Conservation (phyloP, 805 yeast genomes). For the Saccharomycopsis malanga region DNA sequence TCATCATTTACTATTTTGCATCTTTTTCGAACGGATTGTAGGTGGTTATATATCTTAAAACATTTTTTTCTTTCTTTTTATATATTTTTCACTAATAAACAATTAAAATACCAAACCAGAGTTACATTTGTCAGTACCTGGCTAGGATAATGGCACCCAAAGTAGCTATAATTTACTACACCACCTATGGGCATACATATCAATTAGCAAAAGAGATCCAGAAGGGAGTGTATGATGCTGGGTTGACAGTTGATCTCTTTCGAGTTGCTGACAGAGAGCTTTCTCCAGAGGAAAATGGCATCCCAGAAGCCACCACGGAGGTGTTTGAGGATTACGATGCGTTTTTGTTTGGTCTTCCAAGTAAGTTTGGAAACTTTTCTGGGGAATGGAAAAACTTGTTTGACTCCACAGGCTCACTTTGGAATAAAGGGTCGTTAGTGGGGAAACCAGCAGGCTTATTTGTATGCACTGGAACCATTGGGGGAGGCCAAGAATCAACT, state of each 20-base stretch:
- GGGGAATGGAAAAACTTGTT: slow-evolving; percentile 72
- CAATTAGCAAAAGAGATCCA: slow-evolving; percentile 58
- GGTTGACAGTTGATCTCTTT: slow-evolving; percentile 58
- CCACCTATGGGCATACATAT: slow-evolving; percentile 71
- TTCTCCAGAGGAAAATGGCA: slow-evolving; percentile 22
- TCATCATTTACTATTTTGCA: neutral
- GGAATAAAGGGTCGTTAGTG: slow-evolving; percentile 66
- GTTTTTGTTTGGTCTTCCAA: slow-evolving; percentile 76
- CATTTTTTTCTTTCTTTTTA: too few species aligned
- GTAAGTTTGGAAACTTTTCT: slow-evolving; percentile 77
- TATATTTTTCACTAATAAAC: slow-evolving; percentile 33
- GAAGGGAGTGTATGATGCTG: slow-evolving; percentile 63
- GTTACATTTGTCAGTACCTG: neutral
- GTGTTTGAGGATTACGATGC: slow-evolving; percentile 65
- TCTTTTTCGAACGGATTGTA: neutral
- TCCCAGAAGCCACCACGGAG: slow-evolving; percentile 58
- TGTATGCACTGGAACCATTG: slow-evolving; percentile 63
- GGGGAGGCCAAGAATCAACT: slow-evolving; percentile 80
- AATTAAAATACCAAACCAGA: neutral
- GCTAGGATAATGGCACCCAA: neutral
- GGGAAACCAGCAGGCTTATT: slow-evolving; percentile 74
- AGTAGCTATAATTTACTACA: slow-evolving; percentile 46
- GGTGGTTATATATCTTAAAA: too few species aligned
- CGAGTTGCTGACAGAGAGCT: slow-evolving; percentile 53
- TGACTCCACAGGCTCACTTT: slow-evolving; percentile 71